Evolutionary conservation across 805 yeast species (phyloP), one percentile per base, ranked within the genome.

Genomic region (Hanseniaspora taiwanica): DNA sequence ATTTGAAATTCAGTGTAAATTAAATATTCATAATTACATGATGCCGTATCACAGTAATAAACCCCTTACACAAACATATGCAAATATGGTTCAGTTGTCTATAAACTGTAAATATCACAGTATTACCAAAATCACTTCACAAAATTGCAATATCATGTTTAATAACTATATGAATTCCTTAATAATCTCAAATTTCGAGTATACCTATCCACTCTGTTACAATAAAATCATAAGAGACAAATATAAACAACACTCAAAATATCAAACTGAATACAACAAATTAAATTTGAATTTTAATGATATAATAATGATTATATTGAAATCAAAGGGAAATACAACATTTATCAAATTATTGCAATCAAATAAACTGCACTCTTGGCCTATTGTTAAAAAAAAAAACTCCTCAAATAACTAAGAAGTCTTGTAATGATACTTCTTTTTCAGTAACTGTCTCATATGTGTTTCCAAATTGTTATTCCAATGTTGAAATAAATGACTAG

Each of bases 121-220:
- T 25, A 8, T 14, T 12, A 12, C 29, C 5, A 4, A 25, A 25
- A 12, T 10, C 25, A 23, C 4, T 23, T 23, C 6, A 9, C 9
- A 38, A 9, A 20, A 18, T 16, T 16, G 27, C 2, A 27, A 35
- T 19, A 14, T 3, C 12, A 20, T 37, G 16, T 42, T 36, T 17
- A 16, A 29, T 7, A 25, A 38, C 6, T 42, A 35, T 18, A 23
- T 38, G 2, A 42, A 42, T 21, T 37, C 41, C 8, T 42, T 59
- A 23, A 31, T 59, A 9, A n/a, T 56, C 2, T 54, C 60, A 0
- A 56, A 60, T 35, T 45, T 60, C 38, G 66, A 62, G 38, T 56
- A 58, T 33, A 53, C 51, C 27, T 54, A 51, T 42, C 65, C 66
- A 3, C 42, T 61, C 20, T 53, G 58, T 4, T 62, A 61, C 38